Evolutionary conservation across 108 stramenopile genomes (phyloP).

Genomic region (Conticribra guillardii): DNA sequence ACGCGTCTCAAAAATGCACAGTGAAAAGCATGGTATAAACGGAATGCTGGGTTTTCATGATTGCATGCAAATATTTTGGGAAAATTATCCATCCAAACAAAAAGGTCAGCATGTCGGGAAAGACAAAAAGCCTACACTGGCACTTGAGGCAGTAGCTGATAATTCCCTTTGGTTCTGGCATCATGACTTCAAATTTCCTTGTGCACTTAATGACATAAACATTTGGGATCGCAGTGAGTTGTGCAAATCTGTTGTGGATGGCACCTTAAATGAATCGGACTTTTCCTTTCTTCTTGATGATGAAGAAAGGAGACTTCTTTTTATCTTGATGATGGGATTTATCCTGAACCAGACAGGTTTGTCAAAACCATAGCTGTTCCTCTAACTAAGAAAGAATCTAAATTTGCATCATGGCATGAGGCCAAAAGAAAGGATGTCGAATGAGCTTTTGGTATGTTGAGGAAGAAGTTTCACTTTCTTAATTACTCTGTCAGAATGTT

Average conservation of each 20-base stretch:
- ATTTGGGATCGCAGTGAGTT: slow-evolving; percentile 12
- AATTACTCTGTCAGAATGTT: too few species aligned
- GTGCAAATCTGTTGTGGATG: not conserved
- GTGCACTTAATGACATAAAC: slow-evolving; percentile 40
- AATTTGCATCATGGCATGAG: too few species aligned
- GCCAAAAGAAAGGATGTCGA: too few species aligned
- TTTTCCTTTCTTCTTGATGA: slow-evolving; percentile 18
- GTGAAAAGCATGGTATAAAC: not conserved
- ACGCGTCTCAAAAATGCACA: too few species aligned
- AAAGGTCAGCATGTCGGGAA: too few species aligned
- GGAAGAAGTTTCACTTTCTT: too few species aligned
- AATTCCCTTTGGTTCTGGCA: too few species aligned
- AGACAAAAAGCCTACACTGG: too few species aligned
- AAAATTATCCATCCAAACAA: slow-evolving; percentile 29
- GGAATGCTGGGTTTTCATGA: slow-evolving; percentile 7
- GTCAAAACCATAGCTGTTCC: slow-evolving; percentile 16
- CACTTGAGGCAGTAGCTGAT: too few species aligned
- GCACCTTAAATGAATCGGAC: slow-evolving; percentile 5
- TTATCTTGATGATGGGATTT: slow-evolving; percentile 44
- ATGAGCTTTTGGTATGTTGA: too few species aligned
- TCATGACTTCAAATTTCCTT: slow-evolving; percentile 29
- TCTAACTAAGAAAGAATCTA: too few species aligned
- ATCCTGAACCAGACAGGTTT: slow-evolving; percentile 20
- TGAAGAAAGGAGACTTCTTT: slow-evolving; percentile 20
- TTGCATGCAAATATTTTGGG: slow-evolving; percentile 7